These are phyloP conservation scores for Oxyria digyna DNA, from an alignment of 148 eudicot species.

Conservation along the genomic window DNA sequence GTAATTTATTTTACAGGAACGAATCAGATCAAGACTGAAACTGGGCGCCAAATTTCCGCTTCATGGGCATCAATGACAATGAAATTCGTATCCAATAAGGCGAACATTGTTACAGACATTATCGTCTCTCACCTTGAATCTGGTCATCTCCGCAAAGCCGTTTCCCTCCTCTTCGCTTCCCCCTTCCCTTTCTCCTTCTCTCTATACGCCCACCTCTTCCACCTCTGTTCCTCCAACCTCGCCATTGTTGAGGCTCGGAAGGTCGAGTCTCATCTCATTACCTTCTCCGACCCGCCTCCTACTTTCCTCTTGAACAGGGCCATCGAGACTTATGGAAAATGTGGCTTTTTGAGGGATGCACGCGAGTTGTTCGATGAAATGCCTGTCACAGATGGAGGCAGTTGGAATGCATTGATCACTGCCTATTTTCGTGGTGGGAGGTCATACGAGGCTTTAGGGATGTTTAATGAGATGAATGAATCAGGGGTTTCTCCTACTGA, in stretches of 20 bases:
- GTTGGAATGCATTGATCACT: conserved; percentile 68
- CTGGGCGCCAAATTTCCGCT: background rate
- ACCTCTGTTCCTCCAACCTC: too few species aligned
- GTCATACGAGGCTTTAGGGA: conserved; percentile 22
- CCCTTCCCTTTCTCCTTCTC: too few species aligned
- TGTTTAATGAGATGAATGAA: conserved; percentile 37
- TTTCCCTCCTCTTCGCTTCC: conserved; percentile 44
- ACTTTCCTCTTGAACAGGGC: too few species aligned
- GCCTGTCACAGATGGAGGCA: conserved; percentile 68
- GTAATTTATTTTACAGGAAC: background rate
- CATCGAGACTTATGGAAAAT: conserved; percentile 38
- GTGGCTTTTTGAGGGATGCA: conserved; percentile 54
- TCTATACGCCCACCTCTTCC: too few species aligned
- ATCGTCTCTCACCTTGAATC: too few species aligned
- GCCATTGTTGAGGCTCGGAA: too few species aligned
- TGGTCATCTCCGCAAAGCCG: too few species aligned
- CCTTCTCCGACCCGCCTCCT: too few species aligned
- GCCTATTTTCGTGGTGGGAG: conserved; percentile 29
- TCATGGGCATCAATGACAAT: conserved; percentile 15
- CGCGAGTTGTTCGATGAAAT: conserved; percentile 66
- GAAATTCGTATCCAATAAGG: conserved; percentile 6
- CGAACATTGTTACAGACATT: too few species aligned
- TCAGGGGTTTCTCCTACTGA: conserved; percentile 30
- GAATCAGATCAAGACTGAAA: background rate
- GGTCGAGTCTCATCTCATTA: too few species aligned